Conservation (phyloP, 345 rosid species). For the Populus ilicifolia region DNA sequence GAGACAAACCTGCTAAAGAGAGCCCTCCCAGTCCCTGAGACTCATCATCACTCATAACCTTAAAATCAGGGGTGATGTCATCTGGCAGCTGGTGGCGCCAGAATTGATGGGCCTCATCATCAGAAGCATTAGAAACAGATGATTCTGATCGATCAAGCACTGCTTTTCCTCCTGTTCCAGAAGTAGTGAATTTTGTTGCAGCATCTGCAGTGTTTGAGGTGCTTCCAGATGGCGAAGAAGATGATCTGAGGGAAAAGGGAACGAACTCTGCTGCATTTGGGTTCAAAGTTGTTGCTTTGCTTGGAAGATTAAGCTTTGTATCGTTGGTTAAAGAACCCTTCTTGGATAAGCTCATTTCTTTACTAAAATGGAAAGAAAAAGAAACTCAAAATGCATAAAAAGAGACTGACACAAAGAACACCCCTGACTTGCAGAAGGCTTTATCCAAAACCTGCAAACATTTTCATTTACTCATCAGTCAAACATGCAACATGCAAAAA, state of each 20-base stretch:
- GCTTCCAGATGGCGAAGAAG: conserved; percentile 48
- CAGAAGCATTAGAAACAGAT: conserved; percentile 70
- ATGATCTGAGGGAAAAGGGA: conserved; percentile 67
- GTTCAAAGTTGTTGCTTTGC: conserved; percentile 70
- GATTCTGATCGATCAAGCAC: conserved; percentile 70
- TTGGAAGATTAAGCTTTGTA: conserved; percentile 45
- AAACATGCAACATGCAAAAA: conserved; percentile 3
- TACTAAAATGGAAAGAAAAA: conserved; percentile 25
- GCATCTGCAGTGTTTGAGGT: conserved; percentile 39
- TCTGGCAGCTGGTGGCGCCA: conserved; percentile 97
- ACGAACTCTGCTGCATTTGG: conserved; percentile 96
- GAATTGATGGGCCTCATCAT: conserved; percentile 86
- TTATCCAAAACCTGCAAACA: conserved; percentile 69
- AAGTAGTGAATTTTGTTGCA: conserved; percentile 42
- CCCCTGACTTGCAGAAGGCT: conserved; percentile 12
- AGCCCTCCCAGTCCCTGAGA: conserved; percentile 57
- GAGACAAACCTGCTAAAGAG: conserved; percentile 70
- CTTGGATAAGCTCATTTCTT: conserved; percentile 85
- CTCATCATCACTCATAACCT: conserved; percentile 70
- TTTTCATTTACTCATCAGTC: conserved; percentile 7
- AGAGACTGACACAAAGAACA: conserved; percentile 1
- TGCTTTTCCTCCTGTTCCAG: conserved; percentile 57
- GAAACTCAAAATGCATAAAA: conserved; percentile 27
- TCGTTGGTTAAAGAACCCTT: conserved; percentile 59
- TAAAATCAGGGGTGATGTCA: conserved; percentile 92